Base-by-base conservation (phyloP, 2,329 filamentous ascomycete species). In the Arthrobotrys megalospora region DNA sequence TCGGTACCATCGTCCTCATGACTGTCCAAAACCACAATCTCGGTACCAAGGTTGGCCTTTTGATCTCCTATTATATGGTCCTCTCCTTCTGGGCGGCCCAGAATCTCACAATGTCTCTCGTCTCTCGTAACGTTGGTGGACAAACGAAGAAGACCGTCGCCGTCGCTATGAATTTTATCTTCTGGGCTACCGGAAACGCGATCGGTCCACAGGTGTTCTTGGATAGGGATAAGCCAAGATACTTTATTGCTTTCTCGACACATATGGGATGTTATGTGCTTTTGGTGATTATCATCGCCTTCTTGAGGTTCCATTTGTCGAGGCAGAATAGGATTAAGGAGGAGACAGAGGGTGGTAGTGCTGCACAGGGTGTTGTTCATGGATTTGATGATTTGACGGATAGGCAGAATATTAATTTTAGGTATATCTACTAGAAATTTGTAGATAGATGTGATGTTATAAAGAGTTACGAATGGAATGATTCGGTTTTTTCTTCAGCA, bases 41-140 rank as follows among this genome's bases (percentile, higher is more conserved):
- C 41, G 83, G 87, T 7, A 90, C 89, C 43, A 88, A 91, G 83
- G 87, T 90, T 32, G 91, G 91, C 5, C 86, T 94, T 0, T 85
- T 93, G 12, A 88, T 93, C 81, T 88, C 87, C 82, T 94, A 93
- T 86, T 94, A 93, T 85, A 91, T 93, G 79, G 91, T 90, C 0
- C 87, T 93, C 16, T 92, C 90, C 4, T 94, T 94, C 87, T 93
- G 91, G 91, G 90, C 91, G 0, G 91, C 0, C 89, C 91, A 81
- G 91, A 90, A 1, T 85, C 93, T 11, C 86, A 88, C 6, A 87
- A 77, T 93, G 81, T 90, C 90, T 12, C 87, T 93, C 86, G 87
- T 92, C 71, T 89, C 89, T 0, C 87, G 91, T 14, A 93, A 93
- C 81, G 86, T 92, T 8, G 91, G 89, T 28, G 91, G 91, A 0